Conservation (phyloP, 2,329 filamentous ascomycete genomes). For the Diaporthe australafricana region DNA sequence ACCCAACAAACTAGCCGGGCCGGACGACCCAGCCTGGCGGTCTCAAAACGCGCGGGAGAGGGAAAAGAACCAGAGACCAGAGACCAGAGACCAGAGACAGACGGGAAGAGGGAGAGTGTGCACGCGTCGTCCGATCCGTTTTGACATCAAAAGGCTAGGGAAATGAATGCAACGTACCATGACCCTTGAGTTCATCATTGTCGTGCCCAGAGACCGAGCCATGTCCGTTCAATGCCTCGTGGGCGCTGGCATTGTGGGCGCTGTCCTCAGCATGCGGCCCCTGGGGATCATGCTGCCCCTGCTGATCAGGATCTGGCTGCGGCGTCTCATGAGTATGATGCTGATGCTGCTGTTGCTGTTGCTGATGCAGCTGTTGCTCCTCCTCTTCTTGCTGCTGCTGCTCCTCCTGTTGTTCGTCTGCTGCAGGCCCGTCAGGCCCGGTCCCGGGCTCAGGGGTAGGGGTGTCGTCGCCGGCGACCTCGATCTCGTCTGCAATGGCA, state of each 20-base stretch:
- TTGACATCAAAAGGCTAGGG: not conserved
- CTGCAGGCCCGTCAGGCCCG: slow-evolving; percentile 19
- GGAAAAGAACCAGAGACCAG: not conserved
- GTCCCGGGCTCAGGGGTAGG: slow-evolving; percentile 11
- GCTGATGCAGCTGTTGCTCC: slow-evolving; percentile 1
- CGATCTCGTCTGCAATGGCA: slow-evolving; percentile 37
- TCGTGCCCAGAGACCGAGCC: slow-evolving; percentile 26
- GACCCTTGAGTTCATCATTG: slow-evolving; percentile 16
- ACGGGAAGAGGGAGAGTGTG: not conserved
- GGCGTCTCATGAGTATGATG: slow-evolving; percentile 20
- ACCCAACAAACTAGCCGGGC: not conserved
- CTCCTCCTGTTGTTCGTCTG: not conserved
- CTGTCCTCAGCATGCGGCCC: slow-evolving; percentile 18
- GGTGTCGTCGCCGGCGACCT: slow-evolving; percentile 33
- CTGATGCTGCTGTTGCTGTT: slow-evolving; percentile 11
- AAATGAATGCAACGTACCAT: slow-evolving; percentile 27
- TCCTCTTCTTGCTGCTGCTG: slow-evolving; percentile 7
- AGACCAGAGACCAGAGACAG: not conserved
- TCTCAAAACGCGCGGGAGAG: slow-evolving; percentile 8
- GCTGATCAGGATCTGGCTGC: slow-evolving; percentile 10
- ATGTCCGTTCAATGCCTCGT: slow-evolving; percentile 28
- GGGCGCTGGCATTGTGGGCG: slow-evolving; percentile 17
- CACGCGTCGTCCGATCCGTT: slow-evolving; percentile 1
- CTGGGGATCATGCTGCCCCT: slow-evolving; percentile 29
- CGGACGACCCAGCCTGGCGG: slow-evolving; percentile 18